phyloP scores from a whole-genome alignment of 345 rosid genomes.

The Lumnitzera racemosa region DNA sequence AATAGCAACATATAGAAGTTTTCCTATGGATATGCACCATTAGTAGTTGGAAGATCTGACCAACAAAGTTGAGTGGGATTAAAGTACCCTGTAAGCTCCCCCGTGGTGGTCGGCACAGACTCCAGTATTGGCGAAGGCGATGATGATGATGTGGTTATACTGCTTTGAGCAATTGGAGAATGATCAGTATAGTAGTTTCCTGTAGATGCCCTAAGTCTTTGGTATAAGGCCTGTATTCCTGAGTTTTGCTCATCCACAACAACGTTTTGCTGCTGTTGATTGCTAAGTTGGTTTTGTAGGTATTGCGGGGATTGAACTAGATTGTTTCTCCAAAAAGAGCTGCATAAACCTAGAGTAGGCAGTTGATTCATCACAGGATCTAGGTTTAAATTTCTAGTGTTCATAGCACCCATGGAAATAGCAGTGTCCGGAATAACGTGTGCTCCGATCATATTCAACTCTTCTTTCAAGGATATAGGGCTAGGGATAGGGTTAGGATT shows the following conservation, averaged over 20 bases:
- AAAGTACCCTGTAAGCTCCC: constrained; percentile 48
- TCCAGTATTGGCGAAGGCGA: constrained; percentile 33
- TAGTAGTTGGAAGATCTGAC: constrained; percentile 60
- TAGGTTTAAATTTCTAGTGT: constrained; percentile 27
- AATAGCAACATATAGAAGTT: not conserved
- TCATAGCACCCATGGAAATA: constrained; percentile 14
- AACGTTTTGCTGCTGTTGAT: constrained; percentile 31
- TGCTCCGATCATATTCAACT: constrained; percentile 27
- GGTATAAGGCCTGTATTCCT: constrained; percentile 54
- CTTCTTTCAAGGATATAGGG: constrained; percentile 36
- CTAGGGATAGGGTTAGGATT: constrained; percentile 37
- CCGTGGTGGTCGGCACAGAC: constrained; percentile 29
- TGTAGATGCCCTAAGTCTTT: constrained; percentile 45
- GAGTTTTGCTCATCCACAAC: constrained; percentile 34
- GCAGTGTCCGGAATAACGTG: constrained; percentile 29
- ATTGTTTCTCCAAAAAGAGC: constrained; percentile 36
- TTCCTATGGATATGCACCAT: constrained; percentile 52
- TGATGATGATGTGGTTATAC: constrained; percentile 10
- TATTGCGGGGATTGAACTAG: constrained; percentile 17
- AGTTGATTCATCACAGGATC: constrained; percentile 25
- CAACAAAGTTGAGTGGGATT: constrained; percentile 40
- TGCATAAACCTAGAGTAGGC: constrained; percentile 34
- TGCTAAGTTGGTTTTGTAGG: constrained; percentile 7
- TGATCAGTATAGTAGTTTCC: constrained; percentile 11
- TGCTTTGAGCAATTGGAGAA: not conserved